Evolutionary conservation across 257 asterid species (phyloP).

Genomic region (Fraxinus pennsylvanica): DNA sequence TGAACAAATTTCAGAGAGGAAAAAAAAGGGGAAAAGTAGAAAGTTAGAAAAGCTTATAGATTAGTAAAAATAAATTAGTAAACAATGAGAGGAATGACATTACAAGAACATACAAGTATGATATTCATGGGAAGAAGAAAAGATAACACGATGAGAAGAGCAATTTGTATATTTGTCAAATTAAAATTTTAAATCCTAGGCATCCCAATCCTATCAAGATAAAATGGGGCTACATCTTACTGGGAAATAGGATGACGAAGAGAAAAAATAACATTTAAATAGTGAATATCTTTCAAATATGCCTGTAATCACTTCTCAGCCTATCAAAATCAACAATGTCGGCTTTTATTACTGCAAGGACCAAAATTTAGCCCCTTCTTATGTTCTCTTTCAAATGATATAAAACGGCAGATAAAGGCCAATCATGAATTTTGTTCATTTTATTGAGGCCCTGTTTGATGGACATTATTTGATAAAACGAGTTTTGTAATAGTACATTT

Average conservation of each 20-base stretch:
- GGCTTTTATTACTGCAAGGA: neutral
- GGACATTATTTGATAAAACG: too few species aligned
- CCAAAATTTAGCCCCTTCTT: neutral
- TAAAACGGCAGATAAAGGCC: neutral
- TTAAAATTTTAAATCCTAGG: neutral
- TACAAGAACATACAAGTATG: neutral
- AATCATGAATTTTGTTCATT: neutral
- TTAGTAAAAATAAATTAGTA: neutral
- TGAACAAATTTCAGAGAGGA: conserved; percentile 31
- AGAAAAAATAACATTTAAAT: neutral
- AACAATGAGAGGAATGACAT: neutral
- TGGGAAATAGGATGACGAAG: neutral
- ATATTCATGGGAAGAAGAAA: conserved; percentile 11
- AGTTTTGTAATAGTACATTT: too few species aligned
- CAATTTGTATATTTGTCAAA: neutral
- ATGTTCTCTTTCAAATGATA: neutral
- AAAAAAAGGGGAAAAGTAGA: neutral
- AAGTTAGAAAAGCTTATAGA: neutral
- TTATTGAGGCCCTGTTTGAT: neutral
- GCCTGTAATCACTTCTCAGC: too few species aligned
- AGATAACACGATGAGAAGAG: neutral
- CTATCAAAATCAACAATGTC: too few species aligned
- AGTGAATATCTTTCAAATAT: neutral
- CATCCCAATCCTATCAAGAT: neutral
- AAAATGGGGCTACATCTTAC: neutral